Conservation (phyloP, 768 basidiomycete genomes). For the Infundibulicybe gibba region DNA sequence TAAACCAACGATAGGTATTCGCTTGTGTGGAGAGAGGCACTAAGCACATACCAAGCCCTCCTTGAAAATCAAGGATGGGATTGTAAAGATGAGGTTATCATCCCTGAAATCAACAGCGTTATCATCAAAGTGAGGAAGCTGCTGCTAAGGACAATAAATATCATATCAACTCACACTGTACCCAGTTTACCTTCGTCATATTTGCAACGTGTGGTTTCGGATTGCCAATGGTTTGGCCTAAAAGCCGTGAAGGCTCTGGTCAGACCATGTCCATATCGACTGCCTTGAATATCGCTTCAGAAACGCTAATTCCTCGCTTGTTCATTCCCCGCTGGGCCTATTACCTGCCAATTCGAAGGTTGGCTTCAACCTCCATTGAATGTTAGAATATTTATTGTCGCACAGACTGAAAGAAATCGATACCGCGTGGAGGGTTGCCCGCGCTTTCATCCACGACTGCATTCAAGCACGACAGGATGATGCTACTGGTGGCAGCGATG, state of each 20-base stretch:
- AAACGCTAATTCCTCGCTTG: conserved; percentile 4
- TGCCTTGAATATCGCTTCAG: conserved; percentile 9
- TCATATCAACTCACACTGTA: not conserved
- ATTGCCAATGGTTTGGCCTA: not conserved
- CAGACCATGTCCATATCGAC: not conserved
- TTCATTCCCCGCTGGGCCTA: conserved; percentile 15
- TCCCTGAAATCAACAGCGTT: conserved; percentile 26
- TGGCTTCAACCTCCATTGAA: conserved; percentile 2
- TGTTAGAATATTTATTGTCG: no score
- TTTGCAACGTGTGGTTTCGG: not conserved
- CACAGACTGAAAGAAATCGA: no score
- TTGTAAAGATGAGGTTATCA: conserved; percentile 18
- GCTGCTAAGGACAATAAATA: not conserved
- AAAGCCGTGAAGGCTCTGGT: not conserved
- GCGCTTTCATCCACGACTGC: no score
- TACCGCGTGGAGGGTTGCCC: no score
- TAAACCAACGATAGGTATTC: conserved; percentile 24
- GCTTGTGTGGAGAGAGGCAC: conserved; percentile 36
- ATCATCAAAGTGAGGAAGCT: conserved; percentile 29
- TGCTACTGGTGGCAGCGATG: no score
- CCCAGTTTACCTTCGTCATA: not conserved
- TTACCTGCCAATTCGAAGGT: conserved; percentile 13
- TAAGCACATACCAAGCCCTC: conserved; percentile 36
- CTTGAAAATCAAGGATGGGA: conserved; percentile 30
- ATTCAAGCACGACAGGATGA: no score